Conservation (phyloP, 192 early-diverging fungal genomes). For the Thamnidium elegans region DNA sequence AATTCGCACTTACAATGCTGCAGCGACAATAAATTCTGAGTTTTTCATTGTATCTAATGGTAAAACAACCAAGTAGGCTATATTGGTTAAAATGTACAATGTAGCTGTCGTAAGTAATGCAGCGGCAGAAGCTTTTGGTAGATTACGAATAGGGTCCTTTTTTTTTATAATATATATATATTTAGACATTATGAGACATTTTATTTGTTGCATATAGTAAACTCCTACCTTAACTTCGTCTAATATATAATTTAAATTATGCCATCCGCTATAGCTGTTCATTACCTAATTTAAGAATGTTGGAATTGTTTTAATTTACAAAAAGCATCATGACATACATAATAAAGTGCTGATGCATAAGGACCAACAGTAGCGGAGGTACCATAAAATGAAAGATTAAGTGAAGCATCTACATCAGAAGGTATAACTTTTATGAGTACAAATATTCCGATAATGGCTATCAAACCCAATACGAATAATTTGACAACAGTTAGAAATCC, state of each 20-base stretch:
- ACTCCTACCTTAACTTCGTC: constrained; percentile 29
- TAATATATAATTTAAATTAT: constrained; percentile 28
- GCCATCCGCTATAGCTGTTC: constrained; percentile 27
- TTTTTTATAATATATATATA: too few relatives aligned
- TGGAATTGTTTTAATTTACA: not conserved
- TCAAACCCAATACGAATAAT: constrained; percentile 16
- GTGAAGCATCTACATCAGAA: constrained; percentile 1
- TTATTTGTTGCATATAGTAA: not conserved
- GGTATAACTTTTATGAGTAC: constrained; percentile 18
- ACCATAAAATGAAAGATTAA: constrained; percentile 32
- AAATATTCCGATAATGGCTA: constrained; percentile 15
- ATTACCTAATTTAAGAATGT: constrained; percentile 3
- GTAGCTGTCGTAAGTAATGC: constrained; percentile 18
- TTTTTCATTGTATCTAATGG: constrained; percentile 24
- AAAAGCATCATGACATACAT: constrained; percentile 5
- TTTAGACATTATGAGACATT: not conserved
- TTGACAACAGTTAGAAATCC: constrained; percentile 29
- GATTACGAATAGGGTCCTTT: constrained; percentile 23
- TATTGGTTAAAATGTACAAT: constrained; percentile 26
- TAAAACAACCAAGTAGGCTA: constrained; percentile 28
- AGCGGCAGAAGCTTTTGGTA: constrained; percentile 20
- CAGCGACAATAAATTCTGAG: constrained; percentile 30
- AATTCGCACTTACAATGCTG: constrained; percentile 25
- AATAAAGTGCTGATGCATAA: constrained; percentile 33
- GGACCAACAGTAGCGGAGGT: constrained; percentile 20